Base-by-base conservation (phyloP, 1,139 yeast species). In the Meyerozyma smithsonii region DNA sequence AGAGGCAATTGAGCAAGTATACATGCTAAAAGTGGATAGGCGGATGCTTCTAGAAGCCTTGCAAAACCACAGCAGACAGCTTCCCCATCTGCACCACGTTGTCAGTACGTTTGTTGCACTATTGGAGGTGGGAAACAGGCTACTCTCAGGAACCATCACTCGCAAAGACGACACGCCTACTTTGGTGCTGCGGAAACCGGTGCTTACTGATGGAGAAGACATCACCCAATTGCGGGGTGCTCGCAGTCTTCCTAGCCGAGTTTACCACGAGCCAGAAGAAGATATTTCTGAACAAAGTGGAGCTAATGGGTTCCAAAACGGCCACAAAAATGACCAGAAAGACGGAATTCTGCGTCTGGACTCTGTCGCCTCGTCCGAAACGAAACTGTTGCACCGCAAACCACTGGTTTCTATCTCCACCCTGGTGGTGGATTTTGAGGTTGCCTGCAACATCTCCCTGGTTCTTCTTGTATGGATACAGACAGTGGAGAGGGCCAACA, bases 151-250 rank as follows among this genome's bases (percentile, higher is more conserved):
- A n/a, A 30, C 34, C 4, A 11, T 30, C 3, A 5, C 15, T 14
- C 15, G 34, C 34, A 30, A 18, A 5, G 21, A 16, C 5, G 21
- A 16, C 7, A 5, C 10, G 10, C 12, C 15, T 4, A 18, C 17
- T 8, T 5, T 11, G 3, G 12, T 8, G 21, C 34, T 4, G 5
- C 19, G 10, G 7, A 16, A 18, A 17, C 21, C 21, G 15, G 15
- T 17, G 12, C 16, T 3, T 6, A 16, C 8, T 18, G 34, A 30
- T 21, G 34, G 34, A 30, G 34, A 30, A 30, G 34, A 30, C 12
- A 30, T 30, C 20, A 30, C 34, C 16, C 21, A 16, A 12, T 18
- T 30, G n/a, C 34, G 34, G 4, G 34, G 34, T 10, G 34, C 34
- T 4, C 20, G 21, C 4, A 30, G 10, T n/a, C n/a, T 30, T 16